Conservation (phyloP, 371 early-diverging fungal species). For the Umbelopsis sp. region DNA sequence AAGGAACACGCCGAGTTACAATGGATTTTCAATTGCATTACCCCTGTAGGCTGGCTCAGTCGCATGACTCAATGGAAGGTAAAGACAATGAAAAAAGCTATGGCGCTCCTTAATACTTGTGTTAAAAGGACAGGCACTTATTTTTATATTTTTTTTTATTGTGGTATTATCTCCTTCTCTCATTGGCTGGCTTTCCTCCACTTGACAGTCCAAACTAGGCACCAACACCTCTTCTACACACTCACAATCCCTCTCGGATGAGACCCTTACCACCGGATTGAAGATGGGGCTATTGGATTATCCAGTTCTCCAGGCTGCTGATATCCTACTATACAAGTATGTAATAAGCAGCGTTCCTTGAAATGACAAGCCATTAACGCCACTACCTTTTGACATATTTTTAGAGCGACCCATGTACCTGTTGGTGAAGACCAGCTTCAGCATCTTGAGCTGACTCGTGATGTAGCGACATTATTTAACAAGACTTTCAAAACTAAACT, state of each 20-base stretch:
- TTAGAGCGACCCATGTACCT: constrained; percentile 86
- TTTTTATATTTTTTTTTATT: no score
- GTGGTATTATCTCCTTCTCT: no score
- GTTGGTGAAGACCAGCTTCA: constrained; percentile 95
- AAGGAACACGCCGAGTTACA: constrained; percentile 80
- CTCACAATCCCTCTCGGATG: constrained; percentile 51
- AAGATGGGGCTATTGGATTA: constrained; percentile 88
- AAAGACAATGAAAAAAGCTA: constrained; percentile 2
- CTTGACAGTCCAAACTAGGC: constrained; percentile 51
- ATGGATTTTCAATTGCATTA: constrained; percentile 87
- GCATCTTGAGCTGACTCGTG: constrained; percentile 86
- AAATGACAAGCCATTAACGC: no score
- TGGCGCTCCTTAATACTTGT: no score
- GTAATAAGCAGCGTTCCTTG: not conserved
- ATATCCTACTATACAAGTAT: constrained; percentile 85
- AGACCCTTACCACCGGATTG: constrained; percentile 53
- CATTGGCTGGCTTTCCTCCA: no score
- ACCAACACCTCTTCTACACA: constrained; percentile 27
- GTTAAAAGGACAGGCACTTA: no score
- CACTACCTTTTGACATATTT: not conserved
- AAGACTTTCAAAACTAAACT: constrained; percentile 55
- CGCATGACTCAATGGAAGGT: constrained; percentile 98
- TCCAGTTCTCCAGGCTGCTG: constrained; percentile 95
- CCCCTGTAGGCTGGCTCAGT: constrained; percentile 86
- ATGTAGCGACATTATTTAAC: constrained; percentile 79